phyloP scores from a whole-genome alignment of 1,139 yeast species.

The Hansenula anomala region DNA sequence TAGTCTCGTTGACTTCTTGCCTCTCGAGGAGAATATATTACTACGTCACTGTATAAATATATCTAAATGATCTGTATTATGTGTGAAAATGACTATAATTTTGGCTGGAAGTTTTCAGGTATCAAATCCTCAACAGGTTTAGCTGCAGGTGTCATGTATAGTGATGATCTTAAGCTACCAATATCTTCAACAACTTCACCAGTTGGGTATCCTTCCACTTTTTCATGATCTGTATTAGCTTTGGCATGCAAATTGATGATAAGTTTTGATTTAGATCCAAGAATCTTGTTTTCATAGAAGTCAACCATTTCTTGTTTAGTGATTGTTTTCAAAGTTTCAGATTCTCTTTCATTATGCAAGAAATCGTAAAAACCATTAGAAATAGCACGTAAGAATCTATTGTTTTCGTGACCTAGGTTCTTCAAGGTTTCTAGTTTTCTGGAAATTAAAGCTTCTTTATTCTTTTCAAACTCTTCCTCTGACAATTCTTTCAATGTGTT shows the following conservation, averaged over 20 bases:
- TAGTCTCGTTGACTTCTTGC: no score
- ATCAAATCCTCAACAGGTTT: constrained; percentile 28
- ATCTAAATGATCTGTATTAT: neutral
- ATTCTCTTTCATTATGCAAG: constrained; percentile 50
- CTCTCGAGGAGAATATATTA: no score
- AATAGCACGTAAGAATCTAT: constrained; percentile 62
- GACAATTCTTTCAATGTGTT: constrained; percentile 38
- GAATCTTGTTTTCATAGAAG: constrained; percentile 47
- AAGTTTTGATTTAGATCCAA: constrained; percentile 39
- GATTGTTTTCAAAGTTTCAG: constrained; percentile 46
- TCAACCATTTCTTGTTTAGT: constrained; percentile 53
- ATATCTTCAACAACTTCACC: constrained; percentile 31
- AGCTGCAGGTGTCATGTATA: constrained; percentile 41
- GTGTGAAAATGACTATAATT: constrained; percentile 7
- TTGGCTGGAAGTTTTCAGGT: constrained; percentile 10
- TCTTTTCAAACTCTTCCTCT: constrained; percentile 61
- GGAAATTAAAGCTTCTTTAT: constrained; percentile 62
- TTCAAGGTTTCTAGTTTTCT: constrained; percentile 68
- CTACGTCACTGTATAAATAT: no score
- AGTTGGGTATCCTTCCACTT: constrained; percentile 27
- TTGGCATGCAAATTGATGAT: constrained; percentile 70
- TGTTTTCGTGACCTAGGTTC: constrained; percentile 72
- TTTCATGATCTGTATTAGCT: constrained; percentile 23
- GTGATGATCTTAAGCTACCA: constrained; percentile 38
- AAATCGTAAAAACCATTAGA: constrained; percentile 78